A percentile compares a stretch with the other conserved stretches of the same genome.
Evolutionary conservation across 495 filamentous ascomycete species (phyloP).

Genomic region (Choiromyces venosus): DNA sequence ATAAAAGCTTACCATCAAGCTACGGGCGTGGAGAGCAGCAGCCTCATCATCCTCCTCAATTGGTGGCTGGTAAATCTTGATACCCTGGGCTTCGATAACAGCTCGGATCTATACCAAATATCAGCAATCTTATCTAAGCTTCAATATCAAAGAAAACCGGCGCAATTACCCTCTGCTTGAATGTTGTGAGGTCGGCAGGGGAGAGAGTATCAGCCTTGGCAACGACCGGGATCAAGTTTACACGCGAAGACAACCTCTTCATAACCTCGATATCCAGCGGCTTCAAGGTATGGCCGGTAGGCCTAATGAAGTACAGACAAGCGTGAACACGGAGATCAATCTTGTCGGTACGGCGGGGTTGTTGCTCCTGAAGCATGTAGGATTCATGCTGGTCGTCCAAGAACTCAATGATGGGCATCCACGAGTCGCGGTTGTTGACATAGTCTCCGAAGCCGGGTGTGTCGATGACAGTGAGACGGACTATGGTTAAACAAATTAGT

Average conservation of each 20-base stretch:
- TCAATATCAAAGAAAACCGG: constrained; percentile 18
- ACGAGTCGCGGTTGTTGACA: constrained; percentile 99
- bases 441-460: constrained; percentile 99
- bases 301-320: constrained; percentile 97
- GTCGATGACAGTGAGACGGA: constrained; percentile 96
- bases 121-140: constrained; percentile 1
- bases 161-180: constrained; percentile 76
- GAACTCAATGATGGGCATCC: constrained; percentile 99
- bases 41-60: constrained; percentile 97
- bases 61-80: constrained; percentile 98
- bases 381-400: constrained; percentile 99
- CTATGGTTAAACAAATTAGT: constrained; percentile 47
- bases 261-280: constrained; percentile 98
- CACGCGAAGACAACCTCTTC: constrained; percentile 94
- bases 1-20: constrained; percentile 57
- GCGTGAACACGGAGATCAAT: constrained; percentile 98
- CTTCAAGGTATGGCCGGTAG: constrained; percentile 96
- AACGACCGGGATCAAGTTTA: constrained; percentile 96
- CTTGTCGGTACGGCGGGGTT: constrained; percentile 94
- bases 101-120: constrained; percentile 64
- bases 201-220: constrained; percentile 98
- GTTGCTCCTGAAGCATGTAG: constrained; percentile 99
- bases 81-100: constrained; percentile 95
- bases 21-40: constrained; percentile 86
- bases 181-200: constrained; percentile 79